Conservation (phyloP, 306 rosid species). For the Vigna unguiculata region DNA sequence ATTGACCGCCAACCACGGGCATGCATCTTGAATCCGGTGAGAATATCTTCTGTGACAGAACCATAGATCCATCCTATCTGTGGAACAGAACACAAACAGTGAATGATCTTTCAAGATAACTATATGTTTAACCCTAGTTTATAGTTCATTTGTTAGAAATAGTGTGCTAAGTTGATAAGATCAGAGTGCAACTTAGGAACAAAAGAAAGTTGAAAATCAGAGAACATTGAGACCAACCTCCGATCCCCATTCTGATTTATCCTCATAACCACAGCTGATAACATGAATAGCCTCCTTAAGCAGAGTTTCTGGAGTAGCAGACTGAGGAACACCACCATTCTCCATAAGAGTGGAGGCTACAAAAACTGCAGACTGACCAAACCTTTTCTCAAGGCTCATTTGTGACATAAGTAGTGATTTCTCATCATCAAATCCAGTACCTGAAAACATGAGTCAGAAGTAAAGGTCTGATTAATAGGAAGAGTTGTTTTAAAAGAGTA, state of each 20-base stretch:
- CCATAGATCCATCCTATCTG: conserved; percentile 99
- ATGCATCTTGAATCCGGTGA: conserved; percentile 98
- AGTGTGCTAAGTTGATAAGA: background rate
- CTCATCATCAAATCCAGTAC: conserved; percentile 95
- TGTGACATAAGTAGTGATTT: conserved; percentile 86
- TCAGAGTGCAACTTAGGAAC: background rate
- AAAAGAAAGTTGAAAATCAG: conserved; percentile 5
- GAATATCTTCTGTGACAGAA: conserved; percentile 98
- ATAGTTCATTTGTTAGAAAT: background rate
- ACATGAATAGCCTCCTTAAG: conserved; percentile 99
- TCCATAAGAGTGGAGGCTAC: conserved; percentile 98
- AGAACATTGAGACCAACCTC: conserved; percentile 62
- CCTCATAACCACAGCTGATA: conserved; percentile 98
- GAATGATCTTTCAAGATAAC: background rate
- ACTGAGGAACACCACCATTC: conserved; percentile 98
- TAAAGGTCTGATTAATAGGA: conserved; percentile 13
- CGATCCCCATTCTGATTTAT: conserved; percentile 91
- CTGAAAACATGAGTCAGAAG: conserved; percentile 45
- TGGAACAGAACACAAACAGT: conserved; percentile 35
- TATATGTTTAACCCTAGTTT: background rate
- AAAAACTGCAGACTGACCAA: conserved; percentile 91
- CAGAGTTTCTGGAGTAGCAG: conserved; percentile 93
- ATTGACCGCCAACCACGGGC: conserved; percentile 99
- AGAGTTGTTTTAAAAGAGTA: background rate
- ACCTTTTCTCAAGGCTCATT: conserved; percentile 94